Percentiles rank a stretch among this genome's conserved stretches.
Conservation (phyloP, 495 filamentous ascomycete genomes). For the Penicillium lagena region DNA sequence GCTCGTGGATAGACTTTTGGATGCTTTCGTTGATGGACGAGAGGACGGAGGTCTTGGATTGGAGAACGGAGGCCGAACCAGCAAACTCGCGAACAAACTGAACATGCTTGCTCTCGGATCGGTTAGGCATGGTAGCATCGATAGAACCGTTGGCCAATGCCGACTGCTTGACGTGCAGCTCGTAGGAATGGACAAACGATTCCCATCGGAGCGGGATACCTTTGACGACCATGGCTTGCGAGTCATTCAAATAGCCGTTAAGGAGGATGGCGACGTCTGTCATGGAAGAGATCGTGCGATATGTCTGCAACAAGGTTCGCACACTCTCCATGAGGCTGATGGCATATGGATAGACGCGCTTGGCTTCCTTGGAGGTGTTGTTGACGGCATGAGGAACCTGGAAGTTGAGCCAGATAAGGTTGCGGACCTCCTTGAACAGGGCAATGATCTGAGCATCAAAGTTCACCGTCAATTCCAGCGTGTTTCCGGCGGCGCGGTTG, state of each 20-base stretch:
- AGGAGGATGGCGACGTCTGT: conserved; percentile 78
- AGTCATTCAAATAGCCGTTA: conserved; percentile 84
- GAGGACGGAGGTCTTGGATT: conserved; percentile 74
- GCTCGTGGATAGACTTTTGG: conserved; percentile 70
- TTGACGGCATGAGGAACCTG: conserved; percentile 87
- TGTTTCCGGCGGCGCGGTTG: conserved; percentile 80
- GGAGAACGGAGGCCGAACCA: conserved; percentile 72
- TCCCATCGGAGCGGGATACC: conserved; percentile 91
- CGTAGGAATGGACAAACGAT: conserved; percentile 93
- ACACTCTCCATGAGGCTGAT: conserved; percentile 98
- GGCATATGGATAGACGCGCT: conserved; percentile 93
- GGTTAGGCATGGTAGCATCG: conserved; percentile 48
- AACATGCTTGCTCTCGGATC: conserved; percentile 84
- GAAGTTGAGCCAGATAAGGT: conserved; percentile 88
- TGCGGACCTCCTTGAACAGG: conserved; percentile 97
- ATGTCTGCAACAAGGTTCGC: conserved; percentile 81
- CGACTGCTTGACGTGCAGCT: conserved; percentile 75
- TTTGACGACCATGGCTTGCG: conserved; percentile 71
- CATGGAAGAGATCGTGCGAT: conserved; percentile 73
- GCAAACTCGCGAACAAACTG: conserved; percentile 94
- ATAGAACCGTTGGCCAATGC: conserved; percentile 50
- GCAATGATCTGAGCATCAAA: conserved; percentile 96
- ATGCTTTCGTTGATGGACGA: conserved; percentile 74
- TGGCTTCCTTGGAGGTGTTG: conserved; percentile 94
- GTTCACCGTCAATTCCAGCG: conserved; percentile 82